Percentiles rank a stretch among this genome's conserved stretches.
Evolutionary conservation across 2,329 filamentous ascomycete genomes (phyloP).

Genomic region (Sarocladium kiliense): DNA sequence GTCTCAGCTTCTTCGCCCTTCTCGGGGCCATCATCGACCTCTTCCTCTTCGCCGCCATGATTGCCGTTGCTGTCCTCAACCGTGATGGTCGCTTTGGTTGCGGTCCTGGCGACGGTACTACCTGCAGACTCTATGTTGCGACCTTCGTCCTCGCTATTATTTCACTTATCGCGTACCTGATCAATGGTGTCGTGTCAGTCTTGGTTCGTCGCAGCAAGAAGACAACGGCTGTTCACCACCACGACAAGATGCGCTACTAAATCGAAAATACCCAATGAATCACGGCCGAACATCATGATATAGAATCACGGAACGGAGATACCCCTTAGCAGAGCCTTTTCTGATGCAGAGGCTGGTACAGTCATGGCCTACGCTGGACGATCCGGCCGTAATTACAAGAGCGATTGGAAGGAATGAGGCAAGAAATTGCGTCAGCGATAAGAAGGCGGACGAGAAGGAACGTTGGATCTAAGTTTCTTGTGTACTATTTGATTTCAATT

Average conservation of each 20-base stretch:
- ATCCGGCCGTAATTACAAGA: not conserved
- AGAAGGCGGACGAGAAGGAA: no score
- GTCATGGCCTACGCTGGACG: not conserved
- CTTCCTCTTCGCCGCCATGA: constrained; percentile 6
- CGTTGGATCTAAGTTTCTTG: no score
- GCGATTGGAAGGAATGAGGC: not conserved
- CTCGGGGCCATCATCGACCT: constrained; percentile 5
- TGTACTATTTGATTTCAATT: no score
- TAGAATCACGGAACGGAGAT: not conserved
- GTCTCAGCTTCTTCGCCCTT: constrained; percentile 5
- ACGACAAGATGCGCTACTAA: not conserved
- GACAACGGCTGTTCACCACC: not conserved
- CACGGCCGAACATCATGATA: constrained; percentile 1
- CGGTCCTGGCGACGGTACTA: not conserved
- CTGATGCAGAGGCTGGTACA: no score
- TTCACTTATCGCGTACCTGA: constrained; percentile 2
- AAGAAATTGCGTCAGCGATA: no score
- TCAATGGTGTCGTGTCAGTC: constrained; percentile 3
- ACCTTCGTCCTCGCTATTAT: constrained; percentile 6
- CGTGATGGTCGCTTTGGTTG: constrained; percentile 5
- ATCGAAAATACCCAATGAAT: not conserved
- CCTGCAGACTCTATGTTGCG: constrained; percentile 2
- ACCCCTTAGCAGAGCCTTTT: not conserved
- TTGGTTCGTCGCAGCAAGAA: constrained; percentile 3
- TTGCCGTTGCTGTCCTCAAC: constrained; percentile 5